Conservation (phyloP, 2,329 filamentous ascomycete genomes). For the Colletotrichum magnum region DNA sequence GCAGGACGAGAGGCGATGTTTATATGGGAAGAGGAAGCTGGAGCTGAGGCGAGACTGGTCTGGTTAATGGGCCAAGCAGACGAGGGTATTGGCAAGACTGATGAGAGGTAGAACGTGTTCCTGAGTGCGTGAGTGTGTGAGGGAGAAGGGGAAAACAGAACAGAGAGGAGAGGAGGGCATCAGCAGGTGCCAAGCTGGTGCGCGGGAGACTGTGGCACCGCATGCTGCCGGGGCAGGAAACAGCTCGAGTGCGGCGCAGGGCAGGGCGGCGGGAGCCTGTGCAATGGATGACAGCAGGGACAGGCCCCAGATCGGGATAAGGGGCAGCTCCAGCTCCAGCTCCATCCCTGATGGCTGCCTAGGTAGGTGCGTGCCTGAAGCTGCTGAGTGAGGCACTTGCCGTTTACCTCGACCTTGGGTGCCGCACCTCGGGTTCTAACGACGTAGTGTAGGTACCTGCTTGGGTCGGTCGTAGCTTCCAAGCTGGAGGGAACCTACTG, state of each 20-base stretch:
- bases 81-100: too few species aligned
- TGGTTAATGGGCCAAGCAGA: too few species aligned
- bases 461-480: too few species aligned
- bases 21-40: slow-evolving; percentile 19
- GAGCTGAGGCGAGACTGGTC: slow-evolving; percentile 1
- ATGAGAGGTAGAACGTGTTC: too few species aligned
- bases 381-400: too few species aligned
- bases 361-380: too few species aligned
- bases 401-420: too few species aligned
- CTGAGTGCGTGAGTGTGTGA: not conserved
- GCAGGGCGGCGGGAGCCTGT: not conserved
- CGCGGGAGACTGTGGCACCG: slow-evolving; percentile 13
- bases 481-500: too few species aligned
- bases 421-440: too few species aligned
- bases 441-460: too few species aligned
- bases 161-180: slow-evolving; percentile 13
- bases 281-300: not conserved
- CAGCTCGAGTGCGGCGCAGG: slow-evolving; percentile 2
- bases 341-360: too few species aligned
- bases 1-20: slow-evolving; percentile 17
- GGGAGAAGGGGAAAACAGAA: not conserved
- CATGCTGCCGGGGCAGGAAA: slow-evolving; percentile 15
- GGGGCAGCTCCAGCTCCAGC: not conserved
- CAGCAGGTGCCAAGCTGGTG: slow-evolving; percentile 9
- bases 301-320: slow-evolving; percentile 17